phyloP scores from a whole-genome alignment of 352 stramenopile genomes.

The Globisporangium rhizosaccharum region DNA sequence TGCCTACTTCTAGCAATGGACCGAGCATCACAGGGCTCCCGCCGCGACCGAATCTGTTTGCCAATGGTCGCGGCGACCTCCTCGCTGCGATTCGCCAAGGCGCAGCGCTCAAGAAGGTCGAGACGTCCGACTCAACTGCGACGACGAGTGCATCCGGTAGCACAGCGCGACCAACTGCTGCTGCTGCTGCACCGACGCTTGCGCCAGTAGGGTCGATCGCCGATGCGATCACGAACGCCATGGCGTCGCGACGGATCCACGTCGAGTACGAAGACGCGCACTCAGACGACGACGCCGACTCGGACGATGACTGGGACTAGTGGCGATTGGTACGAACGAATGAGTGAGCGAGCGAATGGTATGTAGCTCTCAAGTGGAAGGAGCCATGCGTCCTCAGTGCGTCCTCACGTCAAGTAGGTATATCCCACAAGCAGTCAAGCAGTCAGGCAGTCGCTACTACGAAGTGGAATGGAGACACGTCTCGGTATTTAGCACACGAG shows the following conservation, averaged over 20 bases:
- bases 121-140: background rate
- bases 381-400: background rate
- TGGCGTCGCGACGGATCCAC: conserved; percentile 72
- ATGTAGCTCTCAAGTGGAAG: conserved; percentile 11
- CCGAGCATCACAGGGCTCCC: conserved; percentile 32
- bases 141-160: background rate
- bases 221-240: conserved; percentile 78
- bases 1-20: conserved; percentile 5
- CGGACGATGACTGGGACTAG: conserved; percentile 81
- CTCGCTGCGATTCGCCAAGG: conserved; percentile 75
- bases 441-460: background rate
- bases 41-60: conserved; percentile 63
- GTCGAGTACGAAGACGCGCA: conserved; percentile 72
- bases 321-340: background rate
- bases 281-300: conserved; percentile 50
- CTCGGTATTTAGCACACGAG: background rate
- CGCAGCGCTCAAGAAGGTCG: conserved; percentile 34
- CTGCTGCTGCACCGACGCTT: conserved; percentile 14
- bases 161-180: conserved; percentile 5
- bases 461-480: background rate
- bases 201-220: conserved; percentile 56
- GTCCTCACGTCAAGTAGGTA: background rate
- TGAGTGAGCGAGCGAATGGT: background rate
- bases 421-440: too few species aligned
- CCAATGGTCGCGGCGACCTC: conserved; percentile 59